Evolutionary conservation across 768 basidiomycete genomes (phyloP).

Genomic region (Filobasidium floriforme): DNA sequence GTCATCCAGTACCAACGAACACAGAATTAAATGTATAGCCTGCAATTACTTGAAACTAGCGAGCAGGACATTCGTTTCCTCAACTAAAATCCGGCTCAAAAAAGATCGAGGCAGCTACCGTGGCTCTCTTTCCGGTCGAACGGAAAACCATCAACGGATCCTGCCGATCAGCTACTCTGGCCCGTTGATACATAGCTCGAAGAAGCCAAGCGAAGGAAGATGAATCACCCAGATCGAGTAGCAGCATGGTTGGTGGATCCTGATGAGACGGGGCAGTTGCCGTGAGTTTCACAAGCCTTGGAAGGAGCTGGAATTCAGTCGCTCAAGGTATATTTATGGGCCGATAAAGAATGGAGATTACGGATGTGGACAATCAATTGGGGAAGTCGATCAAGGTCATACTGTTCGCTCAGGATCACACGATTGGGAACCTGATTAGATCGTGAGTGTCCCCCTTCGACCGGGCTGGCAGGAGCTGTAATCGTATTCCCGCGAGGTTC

Average conservation of each 20-base stretch:
- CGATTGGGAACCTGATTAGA: slow-evolving; percentile 91
- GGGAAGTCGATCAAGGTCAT: slow-evolving; percentile 95
- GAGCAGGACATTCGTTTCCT: no score
- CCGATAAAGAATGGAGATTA: slow-evolving; percentile 65
- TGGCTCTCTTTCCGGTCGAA: no score
- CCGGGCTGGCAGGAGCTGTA: not conserved
- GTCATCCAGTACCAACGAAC: no score
- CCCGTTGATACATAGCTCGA: no score
- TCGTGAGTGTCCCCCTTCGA: slow-evolving; percentile 44
- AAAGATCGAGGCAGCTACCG: no score
- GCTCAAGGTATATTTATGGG: not conserved
- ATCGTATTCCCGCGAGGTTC: no score
- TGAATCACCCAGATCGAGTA: slow-evolving; percentile 93
- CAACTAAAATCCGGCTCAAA: no score
- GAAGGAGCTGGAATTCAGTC: not conserved
- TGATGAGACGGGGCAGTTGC: slow-evolving; percentile 72
- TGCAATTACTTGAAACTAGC: no score
- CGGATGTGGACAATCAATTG: slow-evolving; percentile 85
- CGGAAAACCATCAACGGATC: no score
- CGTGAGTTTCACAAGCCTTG: slow-evolving; percentile 56
- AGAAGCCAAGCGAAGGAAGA: slow-evolving; percentile 14
- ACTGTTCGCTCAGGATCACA: slow-evolving; percentile 94
- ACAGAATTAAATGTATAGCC: no score
- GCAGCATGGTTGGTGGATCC: slow-evolving; percentile 73
- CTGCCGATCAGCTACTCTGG: no score